Conservation (phyloP, 192 early-diverging fungal species). For the Coemansia sp. region DNA sequence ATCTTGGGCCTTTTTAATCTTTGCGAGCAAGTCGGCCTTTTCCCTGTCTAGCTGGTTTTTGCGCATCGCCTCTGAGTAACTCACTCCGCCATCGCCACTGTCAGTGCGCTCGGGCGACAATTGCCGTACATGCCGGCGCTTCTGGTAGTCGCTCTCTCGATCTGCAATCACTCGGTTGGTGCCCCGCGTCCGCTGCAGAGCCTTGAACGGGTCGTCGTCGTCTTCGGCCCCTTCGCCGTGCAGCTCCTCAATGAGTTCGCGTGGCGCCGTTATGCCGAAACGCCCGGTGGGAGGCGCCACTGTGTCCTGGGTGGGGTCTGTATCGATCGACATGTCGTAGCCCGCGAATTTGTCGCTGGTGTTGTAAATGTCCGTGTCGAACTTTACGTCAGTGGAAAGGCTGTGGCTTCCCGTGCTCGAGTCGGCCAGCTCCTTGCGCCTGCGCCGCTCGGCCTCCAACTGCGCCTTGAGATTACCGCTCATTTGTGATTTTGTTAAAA, state of each 20-base stretch:
- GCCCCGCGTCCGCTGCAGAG: constrained; percentile 30
- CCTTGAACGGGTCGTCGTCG: constrained; percentile 64
- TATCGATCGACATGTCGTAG: constrained; percentile 63
- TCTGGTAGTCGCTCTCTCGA: constrained; percentile 83
- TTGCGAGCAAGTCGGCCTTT: constrained; percentile 63
- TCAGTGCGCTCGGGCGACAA: constrained; percentile 83
- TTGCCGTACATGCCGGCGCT: constrained; percentile 69
- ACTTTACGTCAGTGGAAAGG: constrained; percentile 31
- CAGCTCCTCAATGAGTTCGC: constrained; percentile 72
- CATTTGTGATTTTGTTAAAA: constrained; percentile 7
- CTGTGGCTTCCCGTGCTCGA: background rate
- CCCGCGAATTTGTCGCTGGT: constrained; percentile 64
- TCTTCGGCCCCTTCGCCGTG: constrained; percentile 52
- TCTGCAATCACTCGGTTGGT: constrained; percentile 70
- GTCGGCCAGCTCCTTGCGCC: constrained; percentile 20
- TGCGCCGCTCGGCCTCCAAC: constrained; percentile 40
- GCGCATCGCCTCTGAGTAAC: constrained; percentile 84
- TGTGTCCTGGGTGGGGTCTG: background rate
- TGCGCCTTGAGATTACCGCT: constrained; percentile 30
- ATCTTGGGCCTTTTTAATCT: constrained; percentile 70
- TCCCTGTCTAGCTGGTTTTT: constrained; percentile 85
- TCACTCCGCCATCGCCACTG: constrained; percentile 54
- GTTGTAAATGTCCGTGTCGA: constrained; percentile 75
- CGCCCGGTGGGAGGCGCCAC: constrained; percentile 13
- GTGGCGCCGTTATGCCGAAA: constrained; percentile 74